Evolutionary conservation across 768 basidiomycete genomes (phyloP), one percentile per base, ranked within the genome.

Genomic region (Ramaria sp.): DNA sequence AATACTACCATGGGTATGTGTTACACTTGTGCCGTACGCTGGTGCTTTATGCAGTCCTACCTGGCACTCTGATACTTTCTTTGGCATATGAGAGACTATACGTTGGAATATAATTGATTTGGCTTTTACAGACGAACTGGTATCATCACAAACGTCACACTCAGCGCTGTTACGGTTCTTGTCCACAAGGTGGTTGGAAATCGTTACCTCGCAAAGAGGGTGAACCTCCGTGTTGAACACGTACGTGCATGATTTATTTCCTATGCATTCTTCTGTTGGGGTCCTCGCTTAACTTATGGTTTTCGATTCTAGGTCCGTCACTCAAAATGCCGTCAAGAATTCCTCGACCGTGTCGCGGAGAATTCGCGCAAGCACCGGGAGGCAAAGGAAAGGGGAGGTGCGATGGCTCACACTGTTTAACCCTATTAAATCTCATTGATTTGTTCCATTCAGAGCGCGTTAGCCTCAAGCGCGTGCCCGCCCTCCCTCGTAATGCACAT

Each of bases 131-230:
- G 94, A 66, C 93, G 94, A 65, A 99, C 96, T 60, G 96, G 96
- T 55, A 93, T 98, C 68, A 78, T 99, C 64, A 98, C 96, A 84
- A 99, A 99, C 75, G 93, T 99, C 62, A 91, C 95, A 42, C 90
- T 90, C 58, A 80, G 84, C 54, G 87, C 92, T 51, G 94, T 98
- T 64, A 94, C 95, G 70, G 88, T 99, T 60, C 93, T 98, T 71
- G 85, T 95, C 61, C 84, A 95, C 88, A 99, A 99, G 75, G 80
- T 97, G 68, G 95, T 99, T 68, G 95, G 95, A 63, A 94, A 94
- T 78, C 91, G 96, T 65, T 99, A 95, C 85, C 75, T 99, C 58
- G 93, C 98, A 79, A 99, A 99, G 81, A 90, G 95, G 59, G 95
- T 99, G 73, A 99, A 98, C 84, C 75, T 96, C 76, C 88, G 91